phyloP scores from a whole-genome alignment of 1,139 yeast genomes.

The Candida anutae region DNA sequence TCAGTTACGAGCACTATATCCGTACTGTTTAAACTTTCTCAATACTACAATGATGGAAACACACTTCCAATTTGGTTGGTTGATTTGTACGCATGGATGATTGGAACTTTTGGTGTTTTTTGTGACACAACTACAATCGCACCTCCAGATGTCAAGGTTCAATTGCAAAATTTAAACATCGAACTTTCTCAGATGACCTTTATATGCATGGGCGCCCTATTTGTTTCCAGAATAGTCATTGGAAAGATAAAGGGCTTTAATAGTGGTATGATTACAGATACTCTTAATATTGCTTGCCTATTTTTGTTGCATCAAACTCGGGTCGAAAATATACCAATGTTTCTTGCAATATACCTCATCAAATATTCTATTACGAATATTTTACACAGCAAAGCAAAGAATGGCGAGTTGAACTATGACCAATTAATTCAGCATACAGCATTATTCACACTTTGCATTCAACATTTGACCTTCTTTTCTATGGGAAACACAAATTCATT shows the following conservation, averaged over 20 bases:
- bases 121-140: conserved; percentile 3
- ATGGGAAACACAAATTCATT: conserved; percentile 89
- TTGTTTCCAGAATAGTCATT: conserved; percentile 19
- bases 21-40: conserved; percentile 51
- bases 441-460: conserved; percentile 33
- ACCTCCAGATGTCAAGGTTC: conserved; percentile 13
- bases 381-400: conserved; percentile 3
- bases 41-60: conserved; percentile 50
- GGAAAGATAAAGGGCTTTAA: conserved; percentile 18
- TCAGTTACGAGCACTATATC: conserved; percentile 34
- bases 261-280: conserved; percentile 29
- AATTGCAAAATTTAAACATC: conserved; percentile 19
- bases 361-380: conserved; percentile 18
- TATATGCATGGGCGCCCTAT: conserved; percentile 12
- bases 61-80: conserved; percentile 32
- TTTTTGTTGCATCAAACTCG: conserved; percentile 66
- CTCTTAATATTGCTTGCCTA: conserved; percentile 40
- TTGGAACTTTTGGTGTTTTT: conserved; percentile 16
- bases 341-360: conserved; percentile 40
- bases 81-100: conserved; percentile 23
- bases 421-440: conserved; percentile 16
- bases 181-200: conserved; percentile 19
- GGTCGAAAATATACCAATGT: conserved; percentile 62
- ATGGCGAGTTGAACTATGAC: conserved; percentile 12
- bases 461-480: conserved; percentile 75